Conservation (phyloP, 306 rosid species). For the Prunus persica region DNA sequence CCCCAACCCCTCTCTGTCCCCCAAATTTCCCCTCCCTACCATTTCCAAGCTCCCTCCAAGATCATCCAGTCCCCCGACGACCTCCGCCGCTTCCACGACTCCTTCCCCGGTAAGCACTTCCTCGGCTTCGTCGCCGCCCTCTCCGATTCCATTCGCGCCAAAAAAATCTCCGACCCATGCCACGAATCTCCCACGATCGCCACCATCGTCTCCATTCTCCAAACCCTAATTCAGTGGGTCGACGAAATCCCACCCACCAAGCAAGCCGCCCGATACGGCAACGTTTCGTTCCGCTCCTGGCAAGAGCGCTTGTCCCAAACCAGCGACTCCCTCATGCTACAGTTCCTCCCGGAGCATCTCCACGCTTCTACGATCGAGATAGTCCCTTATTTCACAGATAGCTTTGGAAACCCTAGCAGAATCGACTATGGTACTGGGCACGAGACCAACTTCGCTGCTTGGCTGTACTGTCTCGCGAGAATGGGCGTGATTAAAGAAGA, state of each 20-base stretch:
- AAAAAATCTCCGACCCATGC: conserved; percentile 62
- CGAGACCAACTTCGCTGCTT: conserved; percentile 89
- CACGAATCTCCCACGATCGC: conserved; percentile 39
- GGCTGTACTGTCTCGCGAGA: conserved; percentile 79
- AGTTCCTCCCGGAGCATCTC: conserved; percentile 53
- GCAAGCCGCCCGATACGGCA: conserved; percentile 79
- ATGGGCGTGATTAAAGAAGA: conserved; percentile 64
- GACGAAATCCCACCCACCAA: conserved; percentile 78
- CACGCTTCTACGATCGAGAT: conserved; percentile 52
- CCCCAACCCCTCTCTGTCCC: conserved; percentile 75
- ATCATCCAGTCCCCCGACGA: conserved; percentile 73
- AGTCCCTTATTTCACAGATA: conserved; percentile 65
- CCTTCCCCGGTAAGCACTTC: conserved; percentile 62
- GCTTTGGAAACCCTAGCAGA: conserved; percentile 80
- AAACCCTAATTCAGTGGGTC: conserved; percentile 62
- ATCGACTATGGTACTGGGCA: conserved; percentile 97
- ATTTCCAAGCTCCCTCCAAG: conserved; percentile 60
- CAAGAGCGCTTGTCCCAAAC: conserved; percentile 42
- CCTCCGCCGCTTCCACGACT: conserved; percentile 58
- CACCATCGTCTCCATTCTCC: conserved; percentile 47
- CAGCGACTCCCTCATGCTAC: conserved; percentile 46
- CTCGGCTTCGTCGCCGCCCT: conserved; percentile 84
- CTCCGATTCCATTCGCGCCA: conserved; percentile 70
- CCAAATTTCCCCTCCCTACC: conserved; percentile 40
- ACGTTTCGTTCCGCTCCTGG: conserved; percentile 75